Evolutionary conservation across 352 stramenopile species (phyloP).

Genomic region (Phytopythium helicoides): DNA sequence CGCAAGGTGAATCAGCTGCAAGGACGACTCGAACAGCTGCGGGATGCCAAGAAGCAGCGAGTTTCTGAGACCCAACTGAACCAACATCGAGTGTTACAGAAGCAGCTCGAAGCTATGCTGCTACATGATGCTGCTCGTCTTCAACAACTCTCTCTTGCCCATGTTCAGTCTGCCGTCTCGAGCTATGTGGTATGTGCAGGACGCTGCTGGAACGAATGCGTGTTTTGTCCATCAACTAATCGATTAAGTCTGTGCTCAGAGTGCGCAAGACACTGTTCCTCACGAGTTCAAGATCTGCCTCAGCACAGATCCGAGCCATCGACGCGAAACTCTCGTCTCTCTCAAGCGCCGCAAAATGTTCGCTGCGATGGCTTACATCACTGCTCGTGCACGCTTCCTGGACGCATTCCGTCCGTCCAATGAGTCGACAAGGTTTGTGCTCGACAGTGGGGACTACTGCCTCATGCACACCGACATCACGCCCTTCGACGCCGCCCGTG

Average conservation of each 20-base stretch:
- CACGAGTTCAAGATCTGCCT: conserved; percentile 21
- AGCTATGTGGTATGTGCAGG: conserved; percentile 17
- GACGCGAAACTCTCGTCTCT: conserved; percentile 14
- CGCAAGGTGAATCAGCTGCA: conserved; percentile 16
- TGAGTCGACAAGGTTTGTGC: conserved; percentile 24
- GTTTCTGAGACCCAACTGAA: conserved; percentile 3
- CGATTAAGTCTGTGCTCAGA: conserved; percentile 13
- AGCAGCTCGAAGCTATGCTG: conserved; percentile 14
- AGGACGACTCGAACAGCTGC: conserved; percentile 12
- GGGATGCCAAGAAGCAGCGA: conserved; percentile 6
- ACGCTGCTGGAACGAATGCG: too few relatives aligned
- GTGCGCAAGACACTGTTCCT: conserved; percentile 13
- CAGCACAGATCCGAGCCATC: conserved; percentile 12
- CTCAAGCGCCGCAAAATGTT: conserved; percentile 21
- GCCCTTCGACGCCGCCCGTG: conserved; percentile 22
- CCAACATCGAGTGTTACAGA: conserved; percentile 6
- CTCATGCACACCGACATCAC: conserved; percentile 35
- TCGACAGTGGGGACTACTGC: conserved; percentile 27
- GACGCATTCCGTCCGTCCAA: conserved; percentile 17
- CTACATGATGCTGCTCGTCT: conserved; percentile 21
- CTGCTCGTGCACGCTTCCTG: conserved; percentile 17
- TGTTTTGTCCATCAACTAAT: too few relatives aligned
- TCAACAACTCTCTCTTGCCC: conserved; percentile 27
- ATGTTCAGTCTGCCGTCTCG: conserved; percentile 32
- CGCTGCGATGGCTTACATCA: conserved; percentile 16